Percentiles rank a stretch among this genome's conserved stretches.
phyloP scores from a whole-genome alignment of 305 asterid genomes.

The Rubia tinctorum region DNA sequence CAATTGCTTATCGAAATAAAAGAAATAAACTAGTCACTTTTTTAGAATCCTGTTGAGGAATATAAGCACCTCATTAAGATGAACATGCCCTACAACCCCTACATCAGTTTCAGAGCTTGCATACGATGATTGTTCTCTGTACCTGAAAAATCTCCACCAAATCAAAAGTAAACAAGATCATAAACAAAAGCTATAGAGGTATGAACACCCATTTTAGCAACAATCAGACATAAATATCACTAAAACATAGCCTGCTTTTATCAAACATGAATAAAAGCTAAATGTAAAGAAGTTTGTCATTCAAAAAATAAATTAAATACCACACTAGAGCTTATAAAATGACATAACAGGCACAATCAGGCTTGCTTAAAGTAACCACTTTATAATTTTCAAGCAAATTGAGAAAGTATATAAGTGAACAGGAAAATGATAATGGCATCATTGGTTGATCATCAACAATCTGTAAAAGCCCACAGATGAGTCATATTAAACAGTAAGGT shows the following conservation, averaged over 20 bases:
- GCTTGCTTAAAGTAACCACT: background rate
- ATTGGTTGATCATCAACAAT: background rate
- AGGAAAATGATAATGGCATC: background rate
- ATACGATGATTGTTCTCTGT: constrained; percentile 34
- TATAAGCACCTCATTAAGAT: constrained; percentile 61
- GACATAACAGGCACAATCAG: background rate
- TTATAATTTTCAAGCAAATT: background rate
- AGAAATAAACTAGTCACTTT: background rate
- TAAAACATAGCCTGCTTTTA: background rate
- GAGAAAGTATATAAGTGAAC: background rate
- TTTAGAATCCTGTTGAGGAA: constrained; percentile 20
- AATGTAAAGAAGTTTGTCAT: background rate
- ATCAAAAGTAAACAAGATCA: constrained; percentile 7
- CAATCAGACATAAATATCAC: background rate
- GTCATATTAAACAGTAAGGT: background rate
- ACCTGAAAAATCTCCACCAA: constrained; percentile 43
- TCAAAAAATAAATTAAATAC: too few species aligned
- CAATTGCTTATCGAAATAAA: constrained; percentile 6
- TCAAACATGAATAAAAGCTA: background rate
- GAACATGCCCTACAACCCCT: constrained; percentile 91
- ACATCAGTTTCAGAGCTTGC: constrained; percentile 44
- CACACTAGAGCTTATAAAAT: background rate
- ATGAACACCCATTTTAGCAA: background rate
- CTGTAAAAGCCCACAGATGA: background rate
- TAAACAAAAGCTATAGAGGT: background rate